Base-by-base conservation (phyloP, 129 eudicot species). In the Chrysanthemum lavandulifolium region DNA sequence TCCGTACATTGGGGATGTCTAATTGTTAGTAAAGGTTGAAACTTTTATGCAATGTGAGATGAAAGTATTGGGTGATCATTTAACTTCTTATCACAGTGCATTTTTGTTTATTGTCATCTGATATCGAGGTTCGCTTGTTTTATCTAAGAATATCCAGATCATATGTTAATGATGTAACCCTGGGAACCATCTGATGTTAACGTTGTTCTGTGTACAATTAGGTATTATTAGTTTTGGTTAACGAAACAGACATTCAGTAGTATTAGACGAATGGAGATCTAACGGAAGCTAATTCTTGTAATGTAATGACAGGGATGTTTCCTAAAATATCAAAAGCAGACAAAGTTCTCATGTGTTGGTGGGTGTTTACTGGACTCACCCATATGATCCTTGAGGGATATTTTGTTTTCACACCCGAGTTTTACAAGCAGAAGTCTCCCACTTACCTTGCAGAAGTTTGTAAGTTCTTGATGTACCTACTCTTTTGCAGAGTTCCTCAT, bases 361-460 rank as follows among this genome's bases (percentile, higher is more conserved):
- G 96, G 96, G 88, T 86, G 54, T 80, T 90, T 84, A 93, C 96
- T 21, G 97, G 96, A 70, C 82, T 93, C 27, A 86, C 91, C 4
- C 98, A 90, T 82, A 89, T 93, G 76, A 65, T 93, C 71, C 89
- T 93, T 1, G 97, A 93, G 86, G 97, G 98, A 16, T 93, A 93
- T 66, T 93, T 87, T 73, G 97, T 81, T 25, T 93, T 90, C 80
- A 74, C 97, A 21, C 98, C 98, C 6, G 83, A 86, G 2, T 93
- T 90, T 70, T 87, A 40, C 88, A 83, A 82, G 79, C 84, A 89
- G 61, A 89, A 73, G 56, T 77, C 67, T 52, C 87, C 88, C 31
- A 73, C 70, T 72, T 93, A 78, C 86, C 84, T 93, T 18, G 95
- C 95, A 16, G 98, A 93, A 89, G 92, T 93, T 68, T 93, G 97